Conservation (phyloP, 495 filamentous ascomycete genomes). For the Rhypophila decipiens region DNA sequence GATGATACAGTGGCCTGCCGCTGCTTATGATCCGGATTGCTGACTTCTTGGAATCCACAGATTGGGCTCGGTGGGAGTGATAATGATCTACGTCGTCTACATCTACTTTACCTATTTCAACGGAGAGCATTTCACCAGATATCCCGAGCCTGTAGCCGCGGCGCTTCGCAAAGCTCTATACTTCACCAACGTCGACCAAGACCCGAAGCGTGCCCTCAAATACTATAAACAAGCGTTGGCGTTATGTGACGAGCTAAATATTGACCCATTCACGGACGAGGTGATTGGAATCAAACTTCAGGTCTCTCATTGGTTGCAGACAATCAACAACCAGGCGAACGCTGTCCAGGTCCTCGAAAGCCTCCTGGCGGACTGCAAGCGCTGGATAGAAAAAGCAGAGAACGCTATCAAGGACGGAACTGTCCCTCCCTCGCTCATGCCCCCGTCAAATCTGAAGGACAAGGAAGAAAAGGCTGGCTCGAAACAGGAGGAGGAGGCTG, state of each 20-base stretch:
- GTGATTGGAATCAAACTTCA: constrained; percentile 83
- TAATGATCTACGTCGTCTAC: constrained; percentile 52
- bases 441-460: constrained; percentile 2
- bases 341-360: constrained; percentile 70
- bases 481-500: constrained; percentile 14
- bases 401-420: constrained; percentile 45
- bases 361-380: constrained; percentile 52
- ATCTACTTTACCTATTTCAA: constrained; percentile 66
- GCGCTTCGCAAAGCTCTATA: constrained; percentile 80
- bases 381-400: constrained; percentile 56
- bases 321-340: constrained; percentile 55
- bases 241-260: constrained; percentile 58
- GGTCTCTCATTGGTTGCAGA: constrained; percentile 71
- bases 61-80: no score
- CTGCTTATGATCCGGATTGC: no score
- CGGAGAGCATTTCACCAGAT: constrained; percentile 49
- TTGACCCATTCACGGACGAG: constrained; percentile 87
- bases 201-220: constrained; percentile 67
- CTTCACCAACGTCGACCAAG: constrained; percentile 67
- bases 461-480: constrained; percentile 1
- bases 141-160: constrained; percentile 71
- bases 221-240: constrained; percentile 74
- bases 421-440: constrained; percentile 20
- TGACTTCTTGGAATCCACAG: no score
- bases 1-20: no score